Evolutionary conservation across 1,284 basidiomycete species (phyloP).

Genomic region (Trichosporon coremiiforme): DNA sequence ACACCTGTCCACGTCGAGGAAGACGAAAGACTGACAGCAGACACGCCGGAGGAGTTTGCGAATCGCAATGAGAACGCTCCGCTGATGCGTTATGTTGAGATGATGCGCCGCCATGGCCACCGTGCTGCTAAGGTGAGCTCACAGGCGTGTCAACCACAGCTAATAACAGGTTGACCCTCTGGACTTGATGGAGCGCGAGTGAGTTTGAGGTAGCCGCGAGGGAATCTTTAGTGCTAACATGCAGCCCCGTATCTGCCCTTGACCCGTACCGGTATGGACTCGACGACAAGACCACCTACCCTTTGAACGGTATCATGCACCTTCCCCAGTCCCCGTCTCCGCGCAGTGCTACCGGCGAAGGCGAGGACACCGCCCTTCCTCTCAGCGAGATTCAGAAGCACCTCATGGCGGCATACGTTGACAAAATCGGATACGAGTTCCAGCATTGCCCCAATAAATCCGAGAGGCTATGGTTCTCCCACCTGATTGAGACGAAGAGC

Average conservation of each 20-base stretch:
- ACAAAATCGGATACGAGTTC: constrained; percentile 82
- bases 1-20: not conserved
- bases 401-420: constrained; percentile 73
- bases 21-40: constrained; percentile 54
- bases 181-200: constrained; percentile 78
- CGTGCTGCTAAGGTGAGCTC: constrained; percentile 41
- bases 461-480: constrained; percentile 70
- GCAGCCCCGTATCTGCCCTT: constrained; percentile 68
- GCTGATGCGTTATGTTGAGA: constrained; percentile 82
- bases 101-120: constrained; percentile 64
- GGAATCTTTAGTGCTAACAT: not conserved
- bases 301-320: constrained; percentile 70
- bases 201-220: constrained; percentile 39
- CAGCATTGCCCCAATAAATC: constrained; percentile 50
- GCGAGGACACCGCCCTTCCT: constrained; percentile 62
- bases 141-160: constrained; percentile 60
- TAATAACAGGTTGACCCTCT: constrained; percentile 74
- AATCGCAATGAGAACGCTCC: constrained; percentile 74
- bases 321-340: constrained; percentile 35
- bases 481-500: constrained; percentile 70
- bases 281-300: constrained; percentile 58
- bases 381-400: constrained; percentile 70
- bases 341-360: constrained; percentile 58
- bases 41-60: constrained; percentile 70
- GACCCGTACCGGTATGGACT: constrained; percentile 77